Evolutionary conservation across 371 early-diverging fungal genomes (phyloP), one percentile per base, ranked within the genome.

Genomic region (Syncephalastrum sp.): DNA sequence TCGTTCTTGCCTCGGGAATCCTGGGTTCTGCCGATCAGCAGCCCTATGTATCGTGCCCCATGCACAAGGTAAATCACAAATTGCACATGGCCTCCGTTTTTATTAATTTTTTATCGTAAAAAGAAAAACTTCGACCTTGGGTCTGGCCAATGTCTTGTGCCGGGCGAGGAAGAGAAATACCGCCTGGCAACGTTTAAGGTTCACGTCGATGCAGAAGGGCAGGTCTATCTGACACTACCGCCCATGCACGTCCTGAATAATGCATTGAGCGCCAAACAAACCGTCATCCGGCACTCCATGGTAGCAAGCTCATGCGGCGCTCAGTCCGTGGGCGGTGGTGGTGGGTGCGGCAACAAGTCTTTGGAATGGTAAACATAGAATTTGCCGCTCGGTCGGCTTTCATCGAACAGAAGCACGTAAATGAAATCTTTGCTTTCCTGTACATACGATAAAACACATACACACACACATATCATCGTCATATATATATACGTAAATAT

Each of bases 41-140:
- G 47, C 79, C 82, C 13, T 82, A 85, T 51, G 78, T 88, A 0
- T 78, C 87, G 42, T 88, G 88, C 52, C 86, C 87, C 8, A 78
- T 82, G 70, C 88, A 88, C 70, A 88, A 88, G 72, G 49, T 42
- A 53, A 50, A 42, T 41, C 38, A 4, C 7, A 10, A 42, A 3
- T 41, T 49, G 67, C 80, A 8, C 67, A 74, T 52, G 80, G 77
- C 54, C 79, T 29, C 17, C 23, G 15, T 19, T 49, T 4, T 24
- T 49, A 19, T 33, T 50, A 15, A 13, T 17, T 46, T 46, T 4
- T 16, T 42, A 13, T 33, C 12, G 38, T 33, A 33, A 33, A 33
- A 42, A 49, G 59, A 85, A 86, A 55, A 85, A 83, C 64, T 87
- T 84, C 68, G 75, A 78, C 16, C 61, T 87, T 5, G 65, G 65